These are phyloP conservation scores for Pseudocercospora crystallina DNA, from an alignment of 2,329 filamentous ascomycete species.

Conservation along the genomic window DNA sequence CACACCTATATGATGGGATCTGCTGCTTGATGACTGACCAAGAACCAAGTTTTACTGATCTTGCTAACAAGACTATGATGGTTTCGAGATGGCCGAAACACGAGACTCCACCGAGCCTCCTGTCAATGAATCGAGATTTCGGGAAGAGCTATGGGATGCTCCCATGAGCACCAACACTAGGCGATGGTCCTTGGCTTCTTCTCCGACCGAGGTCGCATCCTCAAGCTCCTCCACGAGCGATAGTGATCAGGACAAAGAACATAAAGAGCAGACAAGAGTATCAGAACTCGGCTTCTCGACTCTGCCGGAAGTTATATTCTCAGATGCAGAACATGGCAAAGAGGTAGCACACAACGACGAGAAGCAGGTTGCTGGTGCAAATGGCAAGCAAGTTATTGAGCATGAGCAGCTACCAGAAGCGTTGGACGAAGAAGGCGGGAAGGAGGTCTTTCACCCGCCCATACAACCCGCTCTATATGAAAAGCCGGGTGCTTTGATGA, in stretches of 20 bases:
- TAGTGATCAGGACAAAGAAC: background rate
- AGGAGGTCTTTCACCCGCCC: constrained; percentile 26
- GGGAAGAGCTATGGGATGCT: too few relatives aligned
- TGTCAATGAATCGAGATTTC: too few relatives aligned
- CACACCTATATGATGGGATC: too few relatives aligned
- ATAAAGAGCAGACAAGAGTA: background rate
- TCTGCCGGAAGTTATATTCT: background rate
- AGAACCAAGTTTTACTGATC: too few relatives aligned
- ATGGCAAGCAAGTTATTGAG: background rate
- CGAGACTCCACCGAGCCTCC: too few relatives aligned
- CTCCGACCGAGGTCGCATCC: too few relatives aligned
- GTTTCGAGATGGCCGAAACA: too few relatives aligned
- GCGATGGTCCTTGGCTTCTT: too few relatives aligned
- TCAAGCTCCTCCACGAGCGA: too few relatives aligned
- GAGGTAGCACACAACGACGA: constrained; percentile 1
- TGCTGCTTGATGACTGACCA: too few relatives aligned
- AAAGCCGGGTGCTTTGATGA: constrained; percentile 5
- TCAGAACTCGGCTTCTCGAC: background rate
- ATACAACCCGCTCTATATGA: constrained; percentile 12
- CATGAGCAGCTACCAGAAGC: background rate
- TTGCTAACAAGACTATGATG: too few relatives aligned
- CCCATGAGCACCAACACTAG: too few relatives aligned
- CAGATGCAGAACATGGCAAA: background rate
- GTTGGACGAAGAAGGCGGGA: constrained; percentile 25
- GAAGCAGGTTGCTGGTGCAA: background rate